These are phyloP conservation scores for Phlebiopsis flavidoalba DNA, from an alignment of 768 basidiomycete genomes.

Conservation along the genomic window DNA sequence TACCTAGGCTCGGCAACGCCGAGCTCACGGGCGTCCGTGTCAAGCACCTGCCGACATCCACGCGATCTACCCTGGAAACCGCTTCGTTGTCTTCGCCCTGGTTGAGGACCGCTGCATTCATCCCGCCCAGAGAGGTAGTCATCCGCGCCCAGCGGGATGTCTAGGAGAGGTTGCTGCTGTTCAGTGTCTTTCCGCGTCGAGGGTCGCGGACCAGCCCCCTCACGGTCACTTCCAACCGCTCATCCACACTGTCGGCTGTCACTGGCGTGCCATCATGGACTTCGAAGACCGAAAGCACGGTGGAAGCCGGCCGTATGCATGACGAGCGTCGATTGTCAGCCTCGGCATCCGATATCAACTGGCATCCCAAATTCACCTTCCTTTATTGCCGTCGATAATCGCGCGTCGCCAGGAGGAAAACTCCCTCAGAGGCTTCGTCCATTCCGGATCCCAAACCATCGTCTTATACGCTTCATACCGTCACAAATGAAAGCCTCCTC, in stretches of 20 bases:
- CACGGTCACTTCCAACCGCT: conserved; percentile 15
- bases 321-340: conserved; percentile 41
- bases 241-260: conserved; percentile 50
- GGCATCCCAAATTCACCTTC: conserved; percentile 47
- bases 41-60: conserved; percentile 29
- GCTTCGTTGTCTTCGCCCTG: conserved; percentile 32
- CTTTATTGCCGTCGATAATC: conserved; percentile 40
- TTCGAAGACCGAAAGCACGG: not conserved
- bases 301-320: conserved; percentile 6
- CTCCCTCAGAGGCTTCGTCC: no score
- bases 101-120: conserved; percentile 14
- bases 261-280: no score
- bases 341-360: conserved; percentile 50
- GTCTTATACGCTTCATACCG: no score
- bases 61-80: conserved; percentile 28
- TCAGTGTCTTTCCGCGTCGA: conserved; percentile 18
- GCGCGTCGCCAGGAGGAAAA: not conserved
- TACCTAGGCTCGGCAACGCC: not conserved
- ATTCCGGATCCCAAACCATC: no score
- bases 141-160: conserved; percentile 26
- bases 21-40: conserved; percentile 15
- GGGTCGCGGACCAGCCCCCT: conserved; percentile 20
- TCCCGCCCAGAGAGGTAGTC: conserved; percentile 23
- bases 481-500: no score
- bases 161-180: conserved; percentile 11